Base-by-base conservation (phyloP, 2,329 filamentous ascomycete species). In the Lecanoromycetidae sp. region DNA sequence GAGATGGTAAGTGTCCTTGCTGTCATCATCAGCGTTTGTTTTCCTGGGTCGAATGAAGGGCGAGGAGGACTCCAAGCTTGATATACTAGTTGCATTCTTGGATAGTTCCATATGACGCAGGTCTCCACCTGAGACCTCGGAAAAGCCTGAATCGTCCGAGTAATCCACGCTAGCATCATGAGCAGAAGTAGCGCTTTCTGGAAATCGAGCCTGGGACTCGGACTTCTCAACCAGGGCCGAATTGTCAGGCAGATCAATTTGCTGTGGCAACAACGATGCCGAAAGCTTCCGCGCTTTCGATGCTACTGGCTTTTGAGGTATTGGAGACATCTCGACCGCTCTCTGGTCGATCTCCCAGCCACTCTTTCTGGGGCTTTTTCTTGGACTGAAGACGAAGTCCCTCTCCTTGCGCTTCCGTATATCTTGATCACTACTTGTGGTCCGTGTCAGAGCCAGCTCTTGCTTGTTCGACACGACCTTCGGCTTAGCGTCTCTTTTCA, bases 311-410 rank as follows among this genome's bases (percentile, higher is more conserved):
- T 26, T 29, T 7, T 22, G 12, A 29, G 37, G 37, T 40, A 34
- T 17, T 13, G 33, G 34, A 25, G 43, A 32, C 5, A 9, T 17
- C n/a, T 46, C 20, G 10, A 13, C 27, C 10, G 2, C 20, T 4
- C n/a, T 4, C 2, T 30, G 9, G 10, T 32, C 35, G 13, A 46
- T 20, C n/a, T 44, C 27, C 36, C 46, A 34, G 20, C 42, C 46
- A 23, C 17, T 69, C 70, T 56, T 82, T 73, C 87, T 87, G 91
- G 49, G 45, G 22, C 49, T 51, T 60, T 74, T 80, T 44, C 76
- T 71, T 25, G 94, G 63, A 30, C 87, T 51, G 20, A 51, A 48
- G 17, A 51, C 49, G 3, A 33, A 22, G 15, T 51, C 44, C 37
- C 35, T 48, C 25, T 45, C 40, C 30, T 33, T 48, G 2, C 37